Evolutionary conservation across 345 rosid species (phyloP).

Genomic region (Nasturtium officinale): DNA sequence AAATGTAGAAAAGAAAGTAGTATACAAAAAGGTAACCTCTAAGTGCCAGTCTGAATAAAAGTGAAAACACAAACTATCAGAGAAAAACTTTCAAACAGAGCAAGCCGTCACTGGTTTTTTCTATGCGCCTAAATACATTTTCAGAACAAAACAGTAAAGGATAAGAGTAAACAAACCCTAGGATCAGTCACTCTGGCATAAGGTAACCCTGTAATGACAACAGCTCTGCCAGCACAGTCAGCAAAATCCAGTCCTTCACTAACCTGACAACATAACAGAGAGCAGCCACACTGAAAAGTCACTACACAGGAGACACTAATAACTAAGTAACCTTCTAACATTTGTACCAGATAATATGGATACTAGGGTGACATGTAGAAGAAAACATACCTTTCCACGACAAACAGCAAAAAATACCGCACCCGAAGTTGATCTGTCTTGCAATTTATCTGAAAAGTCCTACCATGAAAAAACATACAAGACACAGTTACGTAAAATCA

Average conservation of each 20-base stretch:
- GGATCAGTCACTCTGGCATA: slow-evolving; percentile 80
- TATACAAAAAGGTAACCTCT: slow-evolving; percentile 17
- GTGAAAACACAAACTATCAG: slow-evolving; percentile 8
- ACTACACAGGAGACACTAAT: slow-evolving; percentile 15
- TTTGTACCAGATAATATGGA: slow-evolving; percentile 7
- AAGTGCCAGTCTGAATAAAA: slow-evolving; percentile 24
- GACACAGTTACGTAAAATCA: slow-evolving; percentile 15
- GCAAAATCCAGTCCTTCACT: slow-evolving; percentile 99
- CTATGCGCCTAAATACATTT: slow-evolving; percentile 16
- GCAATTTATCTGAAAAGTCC: slow-evolving; percentile 86
- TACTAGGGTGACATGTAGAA: slow-evolving; percentile 12
- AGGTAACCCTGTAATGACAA: slow-evolving; percentile 87
- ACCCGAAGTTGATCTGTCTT: slow-evolving; percentile 72
- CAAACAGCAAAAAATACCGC: slow-evolving; percentile 97
- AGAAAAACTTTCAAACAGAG: slow-evolving; percentile 13
- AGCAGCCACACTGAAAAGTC: slow-evolving; percentile 29
- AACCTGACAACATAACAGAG: slow-evolving; percentile 59
- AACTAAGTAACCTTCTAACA: slow-evolving; percentile 4
- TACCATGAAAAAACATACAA: slow-evolving; percentile 39
- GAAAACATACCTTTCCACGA: slow-evolving; percentile 84
- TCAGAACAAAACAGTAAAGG: slow-evolving; percentile 11
- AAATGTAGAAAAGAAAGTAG: slow-evolving; percentile 5
- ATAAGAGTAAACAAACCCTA: slow-evolving; percentile 61
- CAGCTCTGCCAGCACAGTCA: slow-evolving; percentile 98
- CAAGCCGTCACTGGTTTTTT: slow-evolving; percentile 8